Percentiles rank a stretch among this genome's conserved stretches.
Conservation (phyloP, 2,329 filamentous ascomycete species). For the Fusarium lyarnte region DNA sequence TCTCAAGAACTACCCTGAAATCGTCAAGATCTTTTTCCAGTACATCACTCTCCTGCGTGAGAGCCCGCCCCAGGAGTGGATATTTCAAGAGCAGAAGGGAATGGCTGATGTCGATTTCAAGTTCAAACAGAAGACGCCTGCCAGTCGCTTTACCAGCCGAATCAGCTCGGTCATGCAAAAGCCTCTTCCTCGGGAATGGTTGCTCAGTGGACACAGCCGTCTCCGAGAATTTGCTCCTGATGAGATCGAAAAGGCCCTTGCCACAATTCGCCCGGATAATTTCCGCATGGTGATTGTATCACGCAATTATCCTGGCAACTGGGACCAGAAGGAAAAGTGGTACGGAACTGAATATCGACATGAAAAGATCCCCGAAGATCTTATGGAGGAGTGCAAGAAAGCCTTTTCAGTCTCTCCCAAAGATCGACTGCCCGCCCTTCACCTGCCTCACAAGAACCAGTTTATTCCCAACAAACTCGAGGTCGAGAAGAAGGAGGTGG, state of each 20-base stretch:
- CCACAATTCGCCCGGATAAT: slow-evolving; percentile 84
- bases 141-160: slow-evolving; percentile 87
- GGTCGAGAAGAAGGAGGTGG: slow-evolving; percentile 93
- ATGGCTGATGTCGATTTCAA: slow-evolving; percentile 94
- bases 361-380: slow-evolving; percentile 79
- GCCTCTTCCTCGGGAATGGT: slow-evolving; percentile 83
- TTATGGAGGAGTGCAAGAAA: slow-evolving; percentile 74
- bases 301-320: slow-evolving; percentile 82
- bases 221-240: slow-evolving; percentile 82
- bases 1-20: slow-evolving; percentile 81
- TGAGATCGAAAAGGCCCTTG: slow-evolving; percentile 78
- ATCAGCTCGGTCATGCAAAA: slow-evolving; percentile 92
- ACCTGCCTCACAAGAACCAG: slow-evolving; percentile 92
- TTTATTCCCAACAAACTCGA: slow-evolving; percentile 95
- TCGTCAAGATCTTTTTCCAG: slow-evolving; percentile 86
- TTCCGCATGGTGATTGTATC: slow-evolving; percentile 86
- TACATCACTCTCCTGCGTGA: slow-evolving; percentile 90
- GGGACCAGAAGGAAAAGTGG: slow-evolving; percentile 93
- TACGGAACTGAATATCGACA: slow-evolving; percentile 94
- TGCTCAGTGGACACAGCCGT: slow-evolving; percentile 81
- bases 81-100: slow-evolving; percentile 89
- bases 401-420: slow-evolving; percentile 67
- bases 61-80: slow-evolving; percentile 86
- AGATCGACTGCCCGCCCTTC: slow-evolving; percentile 74
- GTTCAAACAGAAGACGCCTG: slow-evolving; percentile 91